Conservation (phyloP, 2,329 filamentous ascomycete species). For the Diaporthe vaccinii region DNA sequence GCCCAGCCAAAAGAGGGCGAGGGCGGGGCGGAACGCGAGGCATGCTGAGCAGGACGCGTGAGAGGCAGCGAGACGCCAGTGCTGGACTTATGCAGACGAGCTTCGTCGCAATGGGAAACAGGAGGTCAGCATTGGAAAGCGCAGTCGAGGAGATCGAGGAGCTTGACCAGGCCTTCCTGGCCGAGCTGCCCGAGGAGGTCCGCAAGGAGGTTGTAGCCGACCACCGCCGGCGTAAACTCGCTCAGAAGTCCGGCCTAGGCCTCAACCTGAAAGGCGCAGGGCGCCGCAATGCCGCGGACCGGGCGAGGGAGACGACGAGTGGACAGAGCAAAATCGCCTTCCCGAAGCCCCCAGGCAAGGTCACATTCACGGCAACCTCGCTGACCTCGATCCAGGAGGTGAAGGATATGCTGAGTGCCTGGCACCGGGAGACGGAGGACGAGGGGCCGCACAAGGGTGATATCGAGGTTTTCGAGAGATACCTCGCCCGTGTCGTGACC, state of each 20-base stretch:
- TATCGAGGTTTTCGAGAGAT: conserved; percentile 79
- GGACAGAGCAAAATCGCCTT: conserved; percentile 62
- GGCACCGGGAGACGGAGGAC: conserved; percentile 78
- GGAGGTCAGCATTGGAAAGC: conserved; percentile 47
- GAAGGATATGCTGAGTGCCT: conserved; percentile 79
- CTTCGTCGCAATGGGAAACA: conserved; percentile 66
- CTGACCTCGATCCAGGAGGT: conserved; percentile 69
- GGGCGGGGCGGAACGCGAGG: conserved; percentile 48
- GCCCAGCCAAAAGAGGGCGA: conserved; percentile 75
- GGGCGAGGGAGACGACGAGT: conserved; percentile 5
- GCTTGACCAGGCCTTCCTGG: conserved; percentile 80
- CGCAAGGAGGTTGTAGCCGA: conserved; percentile 83
- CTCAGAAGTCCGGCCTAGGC: conserved; percentile 61
- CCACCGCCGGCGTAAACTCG: conserved; percentile 74
- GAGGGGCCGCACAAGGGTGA: conserved; percentile 87
- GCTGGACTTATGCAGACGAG: conserved; percentile 80
- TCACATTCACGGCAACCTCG: conserved; percentile 60
- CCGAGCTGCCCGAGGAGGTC: conserved; percentile 85
- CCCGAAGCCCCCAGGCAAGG: conserved; percentile 58
- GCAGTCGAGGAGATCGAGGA: conserved; percentile 58
- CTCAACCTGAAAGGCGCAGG: conserved; percentile 58
- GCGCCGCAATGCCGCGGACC: conserved; percentile 43
- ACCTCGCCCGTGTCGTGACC: conserved; percentile 77
- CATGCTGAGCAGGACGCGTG: conserved; percentile 59
- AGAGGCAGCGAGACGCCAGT: conserved; percentile 66